phyloP scores from a whole-genome alignment of 2,329 filamentous ascomycete genomes.

The Colletotrichum spaethianum region DNA sequence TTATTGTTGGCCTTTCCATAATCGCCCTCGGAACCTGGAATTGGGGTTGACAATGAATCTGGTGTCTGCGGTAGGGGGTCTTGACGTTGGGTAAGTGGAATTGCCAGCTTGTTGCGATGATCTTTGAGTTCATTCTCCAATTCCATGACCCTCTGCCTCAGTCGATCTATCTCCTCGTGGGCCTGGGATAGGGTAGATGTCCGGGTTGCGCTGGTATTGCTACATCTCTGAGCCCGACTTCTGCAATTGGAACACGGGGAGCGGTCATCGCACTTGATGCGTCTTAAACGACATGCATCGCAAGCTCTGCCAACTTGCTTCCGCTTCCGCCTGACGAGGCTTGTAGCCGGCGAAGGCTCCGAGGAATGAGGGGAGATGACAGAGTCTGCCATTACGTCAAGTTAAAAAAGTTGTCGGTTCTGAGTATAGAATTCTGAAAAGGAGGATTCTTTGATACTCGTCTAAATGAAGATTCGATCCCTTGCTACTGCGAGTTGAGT shows the following conservation, averaged over 20 bases:
- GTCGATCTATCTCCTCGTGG: conserved; percentile 53
- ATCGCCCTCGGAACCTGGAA: not conserved
- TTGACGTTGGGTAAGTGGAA: not conserved
- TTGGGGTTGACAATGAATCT: conserved; percentile 26
- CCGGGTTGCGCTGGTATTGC: conserved; percentile 49
- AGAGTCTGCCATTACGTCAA: not conserved
- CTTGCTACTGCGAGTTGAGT: not conserved
- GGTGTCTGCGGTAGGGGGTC: not conserved
- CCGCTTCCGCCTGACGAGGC: conserved; percentile 29
- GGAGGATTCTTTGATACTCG: not conserved
- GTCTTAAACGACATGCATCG: conserved; percentile 57
- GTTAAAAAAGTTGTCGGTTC: not conserved
- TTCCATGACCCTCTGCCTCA: conserved; percentile 50
- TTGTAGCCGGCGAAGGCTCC: not conserved
- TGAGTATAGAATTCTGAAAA: not conserved
- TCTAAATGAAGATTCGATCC: not conserved
- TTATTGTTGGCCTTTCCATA: conserved; percentile 35
- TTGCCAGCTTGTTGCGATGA: conserved; percentile 12
- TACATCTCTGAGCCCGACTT: conserved; percentile 53
- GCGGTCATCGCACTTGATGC: conserved; percentile 58
- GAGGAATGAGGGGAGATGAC: not conserved
- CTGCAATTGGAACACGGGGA: conserved; percentile 57
- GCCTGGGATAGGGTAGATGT: conserved; percentile 48
- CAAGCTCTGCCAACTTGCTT: conserved; percentile 50
- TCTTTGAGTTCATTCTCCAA: conserved; percentile 48